Conservation (phyloP, 768 basidiomycete genomes). For the Hygrophoropsis aurantiaca region DNA sequence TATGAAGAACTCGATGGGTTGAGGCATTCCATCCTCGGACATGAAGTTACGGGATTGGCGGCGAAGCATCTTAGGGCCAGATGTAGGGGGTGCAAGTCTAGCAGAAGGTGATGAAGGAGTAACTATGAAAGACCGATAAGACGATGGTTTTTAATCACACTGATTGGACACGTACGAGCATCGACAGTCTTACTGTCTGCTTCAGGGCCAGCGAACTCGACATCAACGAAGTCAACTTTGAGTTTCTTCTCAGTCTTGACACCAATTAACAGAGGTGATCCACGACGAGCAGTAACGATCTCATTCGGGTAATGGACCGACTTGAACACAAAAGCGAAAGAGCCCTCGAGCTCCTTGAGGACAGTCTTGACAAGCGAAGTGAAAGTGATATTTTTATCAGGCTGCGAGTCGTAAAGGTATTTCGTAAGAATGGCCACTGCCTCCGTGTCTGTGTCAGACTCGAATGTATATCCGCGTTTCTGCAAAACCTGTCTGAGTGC, state of each 20-base stretch:
- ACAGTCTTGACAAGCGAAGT: constrained; percentile 93
- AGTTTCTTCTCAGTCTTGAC: constrained; percentile 99
- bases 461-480: constrained; percentile 93
- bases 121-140: constrained; percentile 24
- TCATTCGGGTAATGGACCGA: constrained; percentile 94
- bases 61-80: constrained; percentile 76
- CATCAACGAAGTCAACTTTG: constrained; percentile 99
- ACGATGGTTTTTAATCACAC: background rate
- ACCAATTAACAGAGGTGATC: constrained; percentile 94
- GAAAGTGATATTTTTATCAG: constrained; percentile 82
- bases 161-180: constrained; percentile 36
- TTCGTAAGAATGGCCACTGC: constrained; percentile 94
- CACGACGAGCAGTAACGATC: constrained; percentile 93
- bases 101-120: constrained; percentile 53
- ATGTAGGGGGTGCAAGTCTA: constrained; percentile 70
- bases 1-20: constrained; percentile 99
- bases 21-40: constrained; percentile 96
- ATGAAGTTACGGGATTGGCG: constrained; percentile 98
- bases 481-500: constrained; percentile 91
- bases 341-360: constrained; percentile 96
- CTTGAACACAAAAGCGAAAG: constrained; percentile 99
- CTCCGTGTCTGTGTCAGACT: constrained; percentile 97
- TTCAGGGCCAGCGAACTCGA: constrained; percentile 85
- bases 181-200: constrained; percentile 45
- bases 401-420: constrained; percentile 94